Base-by-base conservation (phyloP, 345 rosid genomes). In the Tarenaya hassleriana region DNA sequence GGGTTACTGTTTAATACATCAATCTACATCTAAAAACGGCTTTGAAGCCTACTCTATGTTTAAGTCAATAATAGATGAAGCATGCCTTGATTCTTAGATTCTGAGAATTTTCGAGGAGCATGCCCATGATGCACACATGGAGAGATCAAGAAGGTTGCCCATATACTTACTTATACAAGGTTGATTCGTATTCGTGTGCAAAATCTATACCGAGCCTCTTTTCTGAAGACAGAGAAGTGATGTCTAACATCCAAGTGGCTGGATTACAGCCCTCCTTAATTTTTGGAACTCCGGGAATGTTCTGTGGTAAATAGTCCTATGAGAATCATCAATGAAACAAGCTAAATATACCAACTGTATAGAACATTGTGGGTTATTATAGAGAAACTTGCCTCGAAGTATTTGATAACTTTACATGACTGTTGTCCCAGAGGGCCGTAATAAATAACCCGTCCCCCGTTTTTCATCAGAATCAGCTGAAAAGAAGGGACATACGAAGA, bases 391-490 rank as follows among this genome's bases (percentile, higher is more conserved):
- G 73, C 84, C 82, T 78, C 75, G 43, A 83, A 80, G 58, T 80
- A 83, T 37, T 76, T 56, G 18, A 73, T 69, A 47, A 83, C 77
- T 47, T 53, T 65, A 41, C 55, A 69, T 17, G 87, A 83, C 8
- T 80, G 69, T 33, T 64, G 55, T 5, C 92, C 84, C 16, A 80
- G 60, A 35, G 64, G 69, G 62, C 92, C 87, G 0, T 69, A 64
- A 50, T 80, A 78, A 41, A 83, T 73, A 8, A 77, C 38, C 14
- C 33, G 68, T 10, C 84, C 87, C 17, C 92, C 84, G 47, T 63
- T 67, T 74, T 71, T 83, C 84, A 83, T 55, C 64, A 83, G 56
- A 62, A 80, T 73, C 34, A 80, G 64, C 87, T 80, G 80, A 50
- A 56, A 8, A 32, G 4, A 7, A 57, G 10, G 6, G 4, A 12